Percentiles rank a stretch among this genome's conserved stretches.
phyloP scores from a whole-genome alignment of 208 protist species.

The Crithidia fasciculata region DNA sequence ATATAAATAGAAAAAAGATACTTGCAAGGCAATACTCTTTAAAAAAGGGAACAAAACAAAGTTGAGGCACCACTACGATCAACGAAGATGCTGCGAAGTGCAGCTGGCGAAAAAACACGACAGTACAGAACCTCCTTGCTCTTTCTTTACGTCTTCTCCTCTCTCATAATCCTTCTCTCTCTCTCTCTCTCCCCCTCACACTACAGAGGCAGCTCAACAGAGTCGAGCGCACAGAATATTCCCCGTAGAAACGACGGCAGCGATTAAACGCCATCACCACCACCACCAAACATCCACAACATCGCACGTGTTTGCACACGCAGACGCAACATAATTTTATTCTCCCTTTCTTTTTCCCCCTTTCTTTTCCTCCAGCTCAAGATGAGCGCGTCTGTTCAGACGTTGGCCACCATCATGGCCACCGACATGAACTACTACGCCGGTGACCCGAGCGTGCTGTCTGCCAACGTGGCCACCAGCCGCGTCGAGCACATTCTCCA shows the following conservation, averaged over 20 bases:
- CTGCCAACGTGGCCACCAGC: slow-evolving; percentile 46
- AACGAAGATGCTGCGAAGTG: background rate
- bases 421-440: slow-evolving; percentile 85
- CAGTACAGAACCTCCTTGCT: background rate
- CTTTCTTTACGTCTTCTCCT: slow-evolving; percentile 3
- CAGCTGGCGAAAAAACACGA: background rate
- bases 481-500: slow-evolving; percentile 55
- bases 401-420: slow-evolving; percentile 60
- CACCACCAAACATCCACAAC: too few species aligned
- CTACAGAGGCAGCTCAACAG: too few species aligned
- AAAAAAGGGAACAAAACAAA: background rate
- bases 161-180: background rate
- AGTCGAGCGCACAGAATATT: too few species aligned
- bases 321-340: background rate
- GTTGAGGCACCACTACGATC: background rate
- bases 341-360: background rate
- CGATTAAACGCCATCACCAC: too few species aligned
- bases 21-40: too few species aligned
- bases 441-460: slow-evolving; percentile 64
- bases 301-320: too few species aligned
- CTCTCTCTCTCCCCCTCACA: background rate
- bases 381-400: slow-evolving; percentile 68
- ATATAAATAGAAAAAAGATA: too few species aligned
- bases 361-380: slow-evolving; percentile 5
- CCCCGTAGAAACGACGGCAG: too few species aligned